Percentiles rank a stretch among this genome's conserved stretches.
These are phyloP conservation scores for Xylaria sp. DNA, from an alignment of 2,329 filamentous ascomycete species.

Conservation along the genomic window DNA sequence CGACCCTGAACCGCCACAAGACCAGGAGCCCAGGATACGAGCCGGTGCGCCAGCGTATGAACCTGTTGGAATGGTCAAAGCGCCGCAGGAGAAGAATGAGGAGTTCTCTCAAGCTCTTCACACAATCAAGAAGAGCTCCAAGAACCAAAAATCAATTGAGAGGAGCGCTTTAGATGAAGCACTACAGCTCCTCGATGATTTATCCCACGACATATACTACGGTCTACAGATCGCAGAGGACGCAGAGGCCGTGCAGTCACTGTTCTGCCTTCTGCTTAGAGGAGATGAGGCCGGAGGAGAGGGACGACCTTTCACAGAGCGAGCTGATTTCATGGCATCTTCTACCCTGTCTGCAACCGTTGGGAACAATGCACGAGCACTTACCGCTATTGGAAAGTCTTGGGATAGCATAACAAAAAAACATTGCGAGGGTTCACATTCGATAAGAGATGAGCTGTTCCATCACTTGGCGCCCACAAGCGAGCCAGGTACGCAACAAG, in stretches of 20 bases:
- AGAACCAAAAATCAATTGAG: conserved; percentile 39
- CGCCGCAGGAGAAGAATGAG: conserved; percentile 55
- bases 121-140: conserved; percentile 58
- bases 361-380: conserved; percentile 72
- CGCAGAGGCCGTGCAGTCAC: conserved; percentile 60
- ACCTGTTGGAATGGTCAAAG: conserved; percentile 65
- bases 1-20: conserved; percentile 55
- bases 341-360: conserved; percentile 66
- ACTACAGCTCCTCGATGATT: conserved; percentile 68
- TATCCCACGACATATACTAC: conserved; percentile 76
- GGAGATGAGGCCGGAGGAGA: conserved; percentile 39
- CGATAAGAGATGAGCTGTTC: conserved; percentile 56
- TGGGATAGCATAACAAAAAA: conserved; percentile 58
- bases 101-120: conserved; percentile 60
- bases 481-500: conserved; percentile 28
- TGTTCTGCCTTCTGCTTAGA: conserved; percentile 66
- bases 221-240: conserved; percentile 71
- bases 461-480: conserved; percentile 51
- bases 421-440: conserved; percentile 48
- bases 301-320: conserved; percentile 42
- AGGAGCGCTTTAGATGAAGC: conserved; percentile 57
- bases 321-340: conserved; percentile 62
- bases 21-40: conserved; percentile 52
- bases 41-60: conserved; percentile 67
- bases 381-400: conserved; percentile 60